Percentiles rank a stretch among this genome's conserved stretches.
Conservation (phyloP, 177 flowering plant genomes). For the Vitis hybrid region DNA sequence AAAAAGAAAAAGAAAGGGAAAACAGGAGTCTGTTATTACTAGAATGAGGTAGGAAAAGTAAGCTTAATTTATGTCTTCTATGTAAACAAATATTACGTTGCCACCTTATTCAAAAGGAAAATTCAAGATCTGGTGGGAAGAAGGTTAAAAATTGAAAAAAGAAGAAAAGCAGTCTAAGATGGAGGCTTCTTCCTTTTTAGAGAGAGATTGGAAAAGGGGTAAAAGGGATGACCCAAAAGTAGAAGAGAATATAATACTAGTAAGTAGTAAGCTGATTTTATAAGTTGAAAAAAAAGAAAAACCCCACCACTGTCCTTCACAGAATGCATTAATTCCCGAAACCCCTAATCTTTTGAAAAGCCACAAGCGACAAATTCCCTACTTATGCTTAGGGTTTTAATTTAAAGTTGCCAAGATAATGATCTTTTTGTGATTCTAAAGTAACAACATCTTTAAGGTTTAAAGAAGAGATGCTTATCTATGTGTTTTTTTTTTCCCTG, state of each 20-base stretch:
- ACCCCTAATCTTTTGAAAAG: constrained; percentile 31
- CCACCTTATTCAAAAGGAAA: constrained; percentile 4
- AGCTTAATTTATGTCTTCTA: no score
- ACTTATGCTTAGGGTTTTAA: constrained; percentile 48
- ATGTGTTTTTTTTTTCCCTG: constrained; percentile 7
- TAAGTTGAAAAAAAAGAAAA: constrained; percentile 13
- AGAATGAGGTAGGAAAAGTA: no score
- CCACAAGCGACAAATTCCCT: constrained; percentile 55
- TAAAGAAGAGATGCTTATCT: constrained; percentile 52
- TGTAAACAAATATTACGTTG: not conserved
- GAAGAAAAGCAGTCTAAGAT: constrained; percentile 31
- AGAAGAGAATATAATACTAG: constrained; percentile 26
- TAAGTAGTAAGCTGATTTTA: constrained; percentile 18
- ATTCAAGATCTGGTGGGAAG: not conserved
- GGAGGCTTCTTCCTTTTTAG: constrained; percentile 36
- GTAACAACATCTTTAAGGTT: constrained; percentile 51
- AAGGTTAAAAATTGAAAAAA: not conserved
- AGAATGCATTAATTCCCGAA: constrained; percentile 24
- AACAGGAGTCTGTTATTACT: no score
- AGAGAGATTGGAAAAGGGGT: constrained; percentile 11
- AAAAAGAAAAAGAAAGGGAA: no score
- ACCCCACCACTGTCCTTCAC: constrained; percentile 19
- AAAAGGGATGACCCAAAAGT: constrained; percentile 31
- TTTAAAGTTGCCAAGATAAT: constrained; percentile 36
- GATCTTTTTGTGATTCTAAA: constrained; percentile 58